Conservation (phyloP, 768 basidiomycete genomes). For the Russula brevipes region DNA sequence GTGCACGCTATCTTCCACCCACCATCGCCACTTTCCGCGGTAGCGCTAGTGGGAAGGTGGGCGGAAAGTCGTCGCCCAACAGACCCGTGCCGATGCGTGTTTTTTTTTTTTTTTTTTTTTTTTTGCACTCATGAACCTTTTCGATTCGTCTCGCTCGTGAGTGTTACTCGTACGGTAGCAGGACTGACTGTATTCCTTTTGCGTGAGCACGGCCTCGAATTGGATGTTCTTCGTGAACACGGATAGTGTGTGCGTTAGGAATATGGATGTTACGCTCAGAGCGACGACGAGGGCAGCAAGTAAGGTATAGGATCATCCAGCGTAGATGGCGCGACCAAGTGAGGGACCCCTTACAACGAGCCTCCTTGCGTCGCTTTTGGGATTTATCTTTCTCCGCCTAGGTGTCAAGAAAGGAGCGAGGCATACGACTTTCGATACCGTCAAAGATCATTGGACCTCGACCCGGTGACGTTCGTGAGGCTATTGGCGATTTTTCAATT, state of each 20-base stretch:
- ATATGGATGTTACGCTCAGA: slow-evolving; percentile 4
- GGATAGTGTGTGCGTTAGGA: slow-evolving; percentile 1
- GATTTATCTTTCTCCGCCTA: not conserved
- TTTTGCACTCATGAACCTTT: too few species aligned
- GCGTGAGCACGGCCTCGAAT: not conserved
- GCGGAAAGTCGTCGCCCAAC: slow-evolving; percentile 9
- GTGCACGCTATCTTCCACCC: slow-evolving; percentile 16
- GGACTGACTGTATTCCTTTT: slow-evolving; percentile 6
- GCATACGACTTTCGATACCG: not conserved
- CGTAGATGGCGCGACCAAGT: too few species aligned
- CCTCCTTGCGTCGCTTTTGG: not conserved
- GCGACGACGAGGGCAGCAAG: not conserved
- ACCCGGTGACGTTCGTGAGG: not conserved
- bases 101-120: too few species aligned
- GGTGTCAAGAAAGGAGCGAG: not conserved
- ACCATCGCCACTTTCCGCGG: slow-evolving; percentile 1
- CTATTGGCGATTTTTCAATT: not conserved
- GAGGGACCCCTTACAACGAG: too few species aligned
- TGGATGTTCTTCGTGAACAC: not conserved
- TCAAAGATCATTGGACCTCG: not conserved
- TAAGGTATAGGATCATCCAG: too few species aligned
- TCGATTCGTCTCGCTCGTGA: too few species aligned
- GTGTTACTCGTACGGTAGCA: not conserved
- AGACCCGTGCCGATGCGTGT: not conserved
- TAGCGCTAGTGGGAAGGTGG: not conserved